Percentiles rank a stretch among this genome's conserved stretches.
phyloP scores from a whole-genome alignment of 2,329 filamentous ascomycete species.

The Ophiocordyceps camponoti-leonardi region DNA sequence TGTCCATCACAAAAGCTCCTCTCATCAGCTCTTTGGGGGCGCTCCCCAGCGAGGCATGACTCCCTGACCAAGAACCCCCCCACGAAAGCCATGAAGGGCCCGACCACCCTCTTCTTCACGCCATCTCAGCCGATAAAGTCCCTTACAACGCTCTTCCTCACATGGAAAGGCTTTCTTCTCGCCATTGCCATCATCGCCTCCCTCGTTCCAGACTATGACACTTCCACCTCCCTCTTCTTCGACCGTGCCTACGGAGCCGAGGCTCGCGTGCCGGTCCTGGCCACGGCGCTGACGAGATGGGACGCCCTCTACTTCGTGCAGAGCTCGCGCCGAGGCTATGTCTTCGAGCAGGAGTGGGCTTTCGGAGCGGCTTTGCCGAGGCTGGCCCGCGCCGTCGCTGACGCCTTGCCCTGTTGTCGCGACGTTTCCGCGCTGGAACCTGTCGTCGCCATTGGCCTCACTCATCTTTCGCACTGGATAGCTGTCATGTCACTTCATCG shows the following conservation, averaged over 20 bases:
- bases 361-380: conserved; percentile 40
- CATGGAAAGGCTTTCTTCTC: conserved; percentile 55
- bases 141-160: conserved; percentile 25
- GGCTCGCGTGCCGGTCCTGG: conserved; percentile 25
- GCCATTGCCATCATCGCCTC: conserved; percentile 34
- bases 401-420: conserved; percentile 11
- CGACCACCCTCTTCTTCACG: background rate
- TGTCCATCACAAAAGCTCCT: background rate
- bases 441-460: conserved; percentile 45
- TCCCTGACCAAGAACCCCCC: background rate
- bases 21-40: background rate
- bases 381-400: conserved; percentile 18
- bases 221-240: conserved; percentile 43
- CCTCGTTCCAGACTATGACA: conserved; percentile 54
- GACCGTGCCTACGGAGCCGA: conserved; percentile 13
- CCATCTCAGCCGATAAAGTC: conserved; percentile 8
- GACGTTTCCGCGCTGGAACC: conserved; percentile 14
- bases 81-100: background rate
- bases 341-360: conserved; percentile 75
- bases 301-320: conserved; percentile 64
- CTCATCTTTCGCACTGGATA: conserved; percentile 58
- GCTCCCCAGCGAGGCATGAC: background rate
- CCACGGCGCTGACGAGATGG: conserved; percentile 53
- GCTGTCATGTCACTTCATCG: conserved; percentile 57
- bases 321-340: conserved; percentile 42